These are phyloP conservation scores for Alternaria dauci DNA, from an alignment of 2,329 filamentous ascomycete species.

Conservation along the genomic window DNA sequence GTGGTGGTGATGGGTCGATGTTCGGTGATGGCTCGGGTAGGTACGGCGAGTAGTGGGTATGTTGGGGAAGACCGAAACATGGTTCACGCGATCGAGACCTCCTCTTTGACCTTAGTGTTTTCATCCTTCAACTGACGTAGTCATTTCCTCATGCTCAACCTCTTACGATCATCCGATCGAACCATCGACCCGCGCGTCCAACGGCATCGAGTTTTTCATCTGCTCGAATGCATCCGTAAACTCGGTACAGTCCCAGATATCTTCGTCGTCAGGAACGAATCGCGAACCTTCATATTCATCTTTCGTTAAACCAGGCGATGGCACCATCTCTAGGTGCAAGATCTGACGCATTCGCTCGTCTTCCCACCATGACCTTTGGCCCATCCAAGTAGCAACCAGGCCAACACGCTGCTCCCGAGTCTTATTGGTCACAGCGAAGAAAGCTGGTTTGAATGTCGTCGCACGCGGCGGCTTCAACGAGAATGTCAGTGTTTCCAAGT, in stretches of 20 bases:
- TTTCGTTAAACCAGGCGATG: conserved; percentile 15
- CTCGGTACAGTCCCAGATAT: conserved; percentile 39
- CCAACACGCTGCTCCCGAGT: conserved; percentile 38
- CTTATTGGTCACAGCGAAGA: conserved; percentile 34
- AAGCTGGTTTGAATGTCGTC: conserved; percentile 34
- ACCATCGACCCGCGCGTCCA: background rate
- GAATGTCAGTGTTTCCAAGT: conserved; percentile 35
- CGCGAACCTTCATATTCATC: conserved; percentile 31
- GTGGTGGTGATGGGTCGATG: background rate
- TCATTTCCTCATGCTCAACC: background rate
- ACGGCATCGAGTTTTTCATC: conserved; percentile 14
- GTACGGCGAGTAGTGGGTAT: background rate
- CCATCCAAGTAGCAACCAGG: conserved; percentile 39
- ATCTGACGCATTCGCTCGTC: conserved; percentile 32
- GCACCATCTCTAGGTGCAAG: conserved; percentile 38
- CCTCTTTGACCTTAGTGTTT: background rate
- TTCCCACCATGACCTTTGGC: conserved; percentile 28
- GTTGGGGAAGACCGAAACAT: background rate
- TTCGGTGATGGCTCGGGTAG: background rate
- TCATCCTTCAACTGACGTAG: background rate
- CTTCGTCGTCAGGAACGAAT: conserved; percentile 33
- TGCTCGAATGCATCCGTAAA: conserved; percentile 34
- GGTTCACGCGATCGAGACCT: background rate
- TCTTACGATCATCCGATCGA: background rate
- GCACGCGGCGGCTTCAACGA: conserved; percentile 32